Percentiles rank a stretch among this genome's conserved stretches.
These are phyloP conservation scores for Fragosphaeria purpurea DNA, from an alignment of 2,329 filamentous ascomycete genomes.

Conservation along the genomic window DNA sequence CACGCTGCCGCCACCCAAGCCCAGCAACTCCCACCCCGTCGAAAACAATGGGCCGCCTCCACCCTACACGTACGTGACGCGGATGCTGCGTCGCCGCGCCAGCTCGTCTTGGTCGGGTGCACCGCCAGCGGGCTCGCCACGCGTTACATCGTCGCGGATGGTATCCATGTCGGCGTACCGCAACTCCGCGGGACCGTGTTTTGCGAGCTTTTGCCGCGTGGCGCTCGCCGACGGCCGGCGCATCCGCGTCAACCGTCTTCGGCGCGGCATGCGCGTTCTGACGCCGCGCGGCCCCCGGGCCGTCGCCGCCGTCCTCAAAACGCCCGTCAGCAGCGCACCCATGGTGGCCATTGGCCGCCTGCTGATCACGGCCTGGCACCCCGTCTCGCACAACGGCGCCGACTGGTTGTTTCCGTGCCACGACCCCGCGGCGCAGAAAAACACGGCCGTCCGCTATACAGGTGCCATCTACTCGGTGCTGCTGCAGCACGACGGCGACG, in stretches of 20 bases:
- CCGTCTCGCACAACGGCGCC: conserved; percentile 24
- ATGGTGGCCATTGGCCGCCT: conserved; percentile 38
- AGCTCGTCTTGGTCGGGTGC: not conserved
- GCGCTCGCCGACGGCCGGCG: conserved; percentile 26
- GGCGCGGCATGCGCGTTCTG: conserved; percentile 34
- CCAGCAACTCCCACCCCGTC: conserved; percentile 18
- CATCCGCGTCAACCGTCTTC: conserved; percentile 33
- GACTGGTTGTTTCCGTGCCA: conserved; percentile 23
- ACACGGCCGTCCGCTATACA: conserved; percentile 29
- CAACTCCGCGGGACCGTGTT: conserved; percentile 35
- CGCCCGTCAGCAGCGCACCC: conserved; percentile 26
- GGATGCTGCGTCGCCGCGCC: not conserved
- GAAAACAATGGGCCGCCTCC: too few species aligned
- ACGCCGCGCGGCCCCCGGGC: conserved; percentile 40
- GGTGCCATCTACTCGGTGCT: conserved; percentile 48
- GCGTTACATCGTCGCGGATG: not conserved
- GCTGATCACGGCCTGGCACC: conserved; percentile 51
- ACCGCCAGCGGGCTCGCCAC: conserved; percentile 14
- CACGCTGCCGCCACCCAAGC: conserved; percentile 32
- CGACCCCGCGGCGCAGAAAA: conserved; percentile 9
- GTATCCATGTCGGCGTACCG: conserved; percentile 36
- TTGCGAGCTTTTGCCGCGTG: conserved; percentile 39
- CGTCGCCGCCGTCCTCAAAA: conserved; percentile 43
- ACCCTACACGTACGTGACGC: not conserved
- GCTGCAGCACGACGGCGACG: conserved; percentile 34